Conservation (phyloP, 192 early-diverging fungal species). For the Chytriomyces sp. region DNA sequence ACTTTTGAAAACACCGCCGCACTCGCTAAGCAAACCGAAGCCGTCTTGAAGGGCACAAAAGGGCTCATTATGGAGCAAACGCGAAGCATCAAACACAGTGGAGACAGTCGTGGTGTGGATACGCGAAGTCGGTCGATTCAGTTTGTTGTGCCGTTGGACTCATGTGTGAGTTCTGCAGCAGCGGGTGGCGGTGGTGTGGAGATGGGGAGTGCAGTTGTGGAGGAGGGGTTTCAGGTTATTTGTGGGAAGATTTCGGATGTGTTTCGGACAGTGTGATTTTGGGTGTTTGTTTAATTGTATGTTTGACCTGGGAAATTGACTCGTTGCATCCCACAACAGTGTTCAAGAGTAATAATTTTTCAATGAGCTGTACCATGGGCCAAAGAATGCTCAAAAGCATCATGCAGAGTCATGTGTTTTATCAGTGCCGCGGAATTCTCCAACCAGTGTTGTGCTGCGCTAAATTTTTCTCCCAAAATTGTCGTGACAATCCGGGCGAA, state of each 20-base stretch:
- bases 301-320: too few relatives aligned
- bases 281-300: too few relatives aligned
- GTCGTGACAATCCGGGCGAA: too few relatives aligned
- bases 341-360: too few relatives aligned
- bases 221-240: conserved; percentile 30
- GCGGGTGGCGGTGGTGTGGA: not conserved
- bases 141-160: conserved; percentile 35
- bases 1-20: not conserved
- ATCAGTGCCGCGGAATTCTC: too few relatives aligned
- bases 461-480: too few relatives aligned
- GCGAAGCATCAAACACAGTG: conserved; percentile 30
- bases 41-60: conserved; percentile 45
- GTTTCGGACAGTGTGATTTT: conserved; percentile 33
- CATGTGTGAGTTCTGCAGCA: not conserved
- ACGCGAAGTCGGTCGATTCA: conserved; percentile 16
- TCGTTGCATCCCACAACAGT: too few relatives aligned
- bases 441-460: too few relatives aligned
- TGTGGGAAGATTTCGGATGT: conserved; percentile 38
- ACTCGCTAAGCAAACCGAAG: conserved; percentile 31
- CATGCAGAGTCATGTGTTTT: too few relatives aligned
- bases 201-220: not conserved
- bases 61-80: conserved; percentile 44
- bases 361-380: too few relatives aligned
- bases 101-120: conserved; percentile 36
- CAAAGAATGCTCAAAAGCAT: too few relatives aligned